A percentile compares a stretch with the other conserved stretches of the same genome.
Evolutionary conservation across 305 asterid species (phyloP).

Genomic region (Petunia hybrid): DNA sequence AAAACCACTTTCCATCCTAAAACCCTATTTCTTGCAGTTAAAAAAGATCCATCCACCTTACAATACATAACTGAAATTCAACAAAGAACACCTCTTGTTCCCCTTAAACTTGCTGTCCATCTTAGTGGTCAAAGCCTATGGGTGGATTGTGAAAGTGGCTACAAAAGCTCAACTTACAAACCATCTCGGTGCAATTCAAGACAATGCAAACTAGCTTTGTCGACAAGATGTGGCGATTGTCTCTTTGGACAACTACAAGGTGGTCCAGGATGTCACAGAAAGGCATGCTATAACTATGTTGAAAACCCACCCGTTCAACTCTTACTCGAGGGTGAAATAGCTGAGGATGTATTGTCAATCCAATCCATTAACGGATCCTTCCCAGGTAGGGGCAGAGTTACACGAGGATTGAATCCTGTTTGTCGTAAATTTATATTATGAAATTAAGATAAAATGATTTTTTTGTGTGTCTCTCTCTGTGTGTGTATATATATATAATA

Average conservation of each 20-base stretch:
- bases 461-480: too few species aligned
- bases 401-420: too few species aligned
- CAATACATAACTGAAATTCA: slow-evolving; percentile 33
- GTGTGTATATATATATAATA: too few species aligned
- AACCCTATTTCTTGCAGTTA: slow-evolving; percentile 32
- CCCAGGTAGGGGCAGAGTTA: background rate
- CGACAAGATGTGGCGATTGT: background rate
- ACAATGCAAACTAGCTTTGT: slow-evolving; percentile 26
- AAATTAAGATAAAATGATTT: too few species aligned
- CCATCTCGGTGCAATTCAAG: slow-evolving; percentile 31
- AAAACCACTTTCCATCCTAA: slow-evolving; percentile 21
- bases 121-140: slow-evolving; percentile 38
- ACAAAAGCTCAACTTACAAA: slow-evolving; percentile 28
- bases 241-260: slow-evolving; percentile 22
- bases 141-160: slow-evolving; percentile 35
- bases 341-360: slow-evolving; percentile 30
- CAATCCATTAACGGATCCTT: slow-evolving; percentile 29
- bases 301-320: slow-evolving; percentile 28
- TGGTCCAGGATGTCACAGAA: slow-evolving; percentile 37
- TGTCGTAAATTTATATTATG: too few species aligned
- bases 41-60: slow-evolving; percentile 34
- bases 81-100: slow-evolving; percentile 38
- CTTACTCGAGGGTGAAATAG: slow-evolving; percentile 26
- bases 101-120: slow-evolving; percentile 37
- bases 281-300: slow-evolving; percentile 27